Conservation (phyloP, 2,329 filamentous ascomycete genomes). For the Cordyceps farinosa region DNA sequence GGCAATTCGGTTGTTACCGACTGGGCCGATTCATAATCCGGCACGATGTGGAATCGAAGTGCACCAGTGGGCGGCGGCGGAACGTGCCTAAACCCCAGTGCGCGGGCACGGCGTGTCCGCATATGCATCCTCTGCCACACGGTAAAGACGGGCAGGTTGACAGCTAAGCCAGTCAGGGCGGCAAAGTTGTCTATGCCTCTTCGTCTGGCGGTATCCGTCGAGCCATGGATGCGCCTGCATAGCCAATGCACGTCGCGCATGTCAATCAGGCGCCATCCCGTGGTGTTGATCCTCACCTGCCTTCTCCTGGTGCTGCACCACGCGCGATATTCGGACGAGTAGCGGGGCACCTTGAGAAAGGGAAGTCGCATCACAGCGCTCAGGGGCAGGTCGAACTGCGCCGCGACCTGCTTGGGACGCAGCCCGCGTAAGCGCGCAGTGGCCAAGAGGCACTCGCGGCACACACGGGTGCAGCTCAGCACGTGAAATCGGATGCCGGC, state of each 20-base stretch:
- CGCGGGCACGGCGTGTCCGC: too few species aligned
- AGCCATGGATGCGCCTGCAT: not conserved
- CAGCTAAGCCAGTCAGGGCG: too few species aligned
- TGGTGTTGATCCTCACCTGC: not conserved
- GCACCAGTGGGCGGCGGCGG: too few species aligned
- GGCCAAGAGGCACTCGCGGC: not conserved
- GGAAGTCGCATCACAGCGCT: not conserved
- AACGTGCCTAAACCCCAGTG: too few species aligned
- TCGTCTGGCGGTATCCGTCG: not conserved
- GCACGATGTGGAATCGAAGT: too few species aligned
- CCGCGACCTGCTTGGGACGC: not conserved
- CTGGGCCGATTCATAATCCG: too few species aligned
- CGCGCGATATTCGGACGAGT: not conserved
- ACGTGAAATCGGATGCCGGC: not conserved
- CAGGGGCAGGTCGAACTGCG: not conserved
- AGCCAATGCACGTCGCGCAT: not conserved
- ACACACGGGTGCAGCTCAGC: not conserved
- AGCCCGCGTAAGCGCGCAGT: not conserved
- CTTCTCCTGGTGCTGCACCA: too few species aligned
- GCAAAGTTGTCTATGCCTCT: not conserved
- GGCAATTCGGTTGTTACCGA: too few species aligned
- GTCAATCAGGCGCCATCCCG: not conserved
- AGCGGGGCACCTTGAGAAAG: accelerated
- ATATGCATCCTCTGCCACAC: too few species aligned
- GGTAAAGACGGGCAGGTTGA: too few species aligned